Percentiles rank a stretch among this genome's conserved stretches.
phyloP scores from a whole-genome alignment of 2,329 filamentous ascomycete species.

The Colletotrichum coccodes region DNA sequence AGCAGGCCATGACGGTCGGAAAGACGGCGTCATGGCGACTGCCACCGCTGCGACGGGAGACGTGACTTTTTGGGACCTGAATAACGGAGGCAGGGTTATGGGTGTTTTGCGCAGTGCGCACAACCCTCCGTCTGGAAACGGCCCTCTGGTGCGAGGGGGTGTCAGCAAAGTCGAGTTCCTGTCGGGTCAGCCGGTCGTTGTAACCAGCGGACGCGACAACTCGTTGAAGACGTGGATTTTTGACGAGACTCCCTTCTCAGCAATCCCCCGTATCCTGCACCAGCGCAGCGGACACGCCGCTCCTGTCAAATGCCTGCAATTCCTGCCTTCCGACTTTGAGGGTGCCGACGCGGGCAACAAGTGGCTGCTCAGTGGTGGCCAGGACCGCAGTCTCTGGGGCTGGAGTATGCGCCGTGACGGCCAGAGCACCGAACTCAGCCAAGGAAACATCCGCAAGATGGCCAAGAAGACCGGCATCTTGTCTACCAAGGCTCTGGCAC shows the following conservation, averaged over 20 bases:
- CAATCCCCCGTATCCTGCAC: conserved; percentile 86
- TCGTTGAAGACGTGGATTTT: conserved; percentile 97
- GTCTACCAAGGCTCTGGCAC: conserved; percentile 63
- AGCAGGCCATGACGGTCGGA: conserved; percentile 86
- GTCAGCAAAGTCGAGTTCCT: conserved; percentile 92
- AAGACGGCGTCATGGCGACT: conserved; percentile 94
- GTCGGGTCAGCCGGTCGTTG: conserved; percentile 85
- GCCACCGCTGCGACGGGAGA: conserved; percentile 83
- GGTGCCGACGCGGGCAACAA: conserved; percentile 90
- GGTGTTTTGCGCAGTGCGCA: conserved; percentile 90
- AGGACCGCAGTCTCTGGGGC: conserved; percentile 93
- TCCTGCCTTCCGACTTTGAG: conserved; percentile 89
- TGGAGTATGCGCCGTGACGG: conserved; percentile 96
- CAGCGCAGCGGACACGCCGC: conserved; percentile 89
- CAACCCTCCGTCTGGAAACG: conserved; percentile 72
- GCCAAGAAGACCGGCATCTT: conserved; percentile 87
- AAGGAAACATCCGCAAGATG: conserved; percentile 88
- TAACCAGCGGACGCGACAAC: conserved; percentile 93
- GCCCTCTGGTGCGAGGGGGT: conserved; percentile 73
- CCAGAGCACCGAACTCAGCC: conserved; percentile 92
- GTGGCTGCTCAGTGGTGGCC: conserved; percentile 91
- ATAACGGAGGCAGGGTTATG: conserved; percentile 85
- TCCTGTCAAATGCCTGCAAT: conserved; percentile 83
- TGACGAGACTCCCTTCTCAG: conserved; percentile 89
- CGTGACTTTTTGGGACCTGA: conserved; percentile 96